Conservation (phyloP, 23 red algal genomes). For the Chondrus crispus region DNA sequence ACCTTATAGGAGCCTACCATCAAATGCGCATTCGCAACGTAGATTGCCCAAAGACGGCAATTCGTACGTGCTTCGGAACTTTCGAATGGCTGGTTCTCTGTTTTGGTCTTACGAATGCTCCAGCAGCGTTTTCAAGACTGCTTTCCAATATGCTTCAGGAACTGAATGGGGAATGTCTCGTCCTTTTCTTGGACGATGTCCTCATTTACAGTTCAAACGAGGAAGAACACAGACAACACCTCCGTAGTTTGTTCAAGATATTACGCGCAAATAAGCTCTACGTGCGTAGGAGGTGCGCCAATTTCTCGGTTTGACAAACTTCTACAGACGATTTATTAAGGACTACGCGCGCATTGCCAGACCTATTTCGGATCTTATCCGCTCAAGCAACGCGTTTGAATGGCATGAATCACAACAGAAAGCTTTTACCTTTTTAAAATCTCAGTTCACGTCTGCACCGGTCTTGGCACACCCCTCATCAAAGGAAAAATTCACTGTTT, state of each 20-base stretch:
- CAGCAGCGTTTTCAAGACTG: neutral
- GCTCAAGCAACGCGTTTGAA: too few species aligned
- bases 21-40: conserved; percentile 4
- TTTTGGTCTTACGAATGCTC: conserved; percentile 37
- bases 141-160: neutral
- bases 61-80: neutral
- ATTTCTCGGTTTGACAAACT: too few species aligned
- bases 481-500: too few species aligned
- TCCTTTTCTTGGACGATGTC: conserved; percentile 24
- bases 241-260: neutral
- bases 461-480: too few species aligned
- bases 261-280: conserved; percentile 10
- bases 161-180: neutral
- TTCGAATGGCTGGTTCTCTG: neutral
- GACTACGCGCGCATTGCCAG: too few species aligned
- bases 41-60: neutral
- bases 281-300: too few species aligned
- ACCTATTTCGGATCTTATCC: too few species aligned
- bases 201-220: neutral
- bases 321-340: too few species aligned
- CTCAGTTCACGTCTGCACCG: too few species aligned
- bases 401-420: too few species aligned
- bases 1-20: neutral
- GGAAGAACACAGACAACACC: neutral
- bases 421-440: too few species aligned